phyloP scores from a whole-genome alignment of 768 basidiomycete genomes.

The Lentinula boryana region DNA sequence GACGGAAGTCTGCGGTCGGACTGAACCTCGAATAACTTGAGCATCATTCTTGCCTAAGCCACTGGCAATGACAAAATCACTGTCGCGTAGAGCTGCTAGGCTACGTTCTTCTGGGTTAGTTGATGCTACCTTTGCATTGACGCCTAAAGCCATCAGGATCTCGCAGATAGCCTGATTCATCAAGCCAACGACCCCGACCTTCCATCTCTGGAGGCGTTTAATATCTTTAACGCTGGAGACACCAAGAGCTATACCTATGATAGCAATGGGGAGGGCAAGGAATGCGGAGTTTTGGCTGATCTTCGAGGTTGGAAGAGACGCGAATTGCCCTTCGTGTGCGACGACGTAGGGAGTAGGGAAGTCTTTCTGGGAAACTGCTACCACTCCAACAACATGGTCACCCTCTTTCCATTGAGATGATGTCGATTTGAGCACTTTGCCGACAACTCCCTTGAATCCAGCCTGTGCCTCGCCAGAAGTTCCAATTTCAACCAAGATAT shows the following conservation, averaged over 20 bases:
- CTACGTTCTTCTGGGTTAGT: background rate
- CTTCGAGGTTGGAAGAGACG: background rate
- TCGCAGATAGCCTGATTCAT: background rate
- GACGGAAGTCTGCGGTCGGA: background rate
- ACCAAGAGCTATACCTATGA: background rate
- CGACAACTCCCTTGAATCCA: background rate
- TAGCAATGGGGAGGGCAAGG: background rate
- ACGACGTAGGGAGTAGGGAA: constrained; percentile 1
- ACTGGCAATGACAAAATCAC: background rate
- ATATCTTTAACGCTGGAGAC: background rate
- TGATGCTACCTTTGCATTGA: background rate
- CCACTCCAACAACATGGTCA: background rate
- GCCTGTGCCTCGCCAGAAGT: background rate
- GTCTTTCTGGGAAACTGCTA: background rate
- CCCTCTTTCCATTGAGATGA: background rate
- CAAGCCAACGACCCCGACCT: background rate
- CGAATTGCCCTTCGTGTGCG: background rate
- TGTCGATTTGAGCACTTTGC: background rate
- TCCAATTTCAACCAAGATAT: background rate
- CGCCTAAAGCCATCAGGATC: background rate
- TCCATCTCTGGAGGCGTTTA: background rate
- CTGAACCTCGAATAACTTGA: background rate
- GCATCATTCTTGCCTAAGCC: background rate
- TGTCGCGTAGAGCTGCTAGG: background rate
- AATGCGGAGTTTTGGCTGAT: background rate